Evolutionary conservation across 352 stramenopile genomes (phyloP), one percentile per base, ranked within the genome.

Genomic region (Pythium dissotocum): DNA sequence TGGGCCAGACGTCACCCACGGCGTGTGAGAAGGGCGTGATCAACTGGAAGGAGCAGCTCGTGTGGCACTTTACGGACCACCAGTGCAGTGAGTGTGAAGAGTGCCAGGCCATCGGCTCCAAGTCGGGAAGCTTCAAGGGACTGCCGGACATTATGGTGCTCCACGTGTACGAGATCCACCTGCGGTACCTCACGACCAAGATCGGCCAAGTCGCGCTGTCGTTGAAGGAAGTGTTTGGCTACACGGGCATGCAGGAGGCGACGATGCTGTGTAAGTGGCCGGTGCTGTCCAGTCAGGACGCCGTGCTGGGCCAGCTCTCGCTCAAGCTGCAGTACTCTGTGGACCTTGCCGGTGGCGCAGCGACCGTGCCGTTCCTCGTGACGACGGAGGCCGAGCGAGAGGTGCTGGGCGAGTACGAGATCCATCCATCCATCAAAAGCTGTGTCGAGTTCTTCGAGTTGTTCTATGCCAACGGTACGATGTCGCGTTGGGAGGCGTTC

Each of bases 151-250:
- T 93, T 16, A 83, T 95, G 69, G 80, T 95, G 53, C 65, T 95
- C 10, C 83, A 93, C 61, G 80, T 95, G 52, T 91, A 93, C 69
- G 87, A 95, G 65, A 89, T 93, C 53, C 83, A 91, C 52, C 70
- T 95, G 72, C 85, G 85, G 46, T 91, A 91, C 53, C 72, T 93
- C 0, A 95, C 85, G 9, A 95, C 87, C 46, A 95, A 95, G 70
- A 90, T 95, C 33, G 87, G 87, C 21, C 82, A 91, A 58, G 78
- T 90, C 0, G 80, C 85, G 7, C 71, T 95, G 33, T 93, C 85
- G 28, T 71, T 95, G 26, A 80, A 83, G 18, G 87, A 95, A 51
- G 40, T 93, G 44, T 83, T 95, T 60, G 87, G 85, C 18, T 91
- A 89, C 13, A 79, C 70, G 0, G 87, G 87, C 24, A 90, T 95